phyloP scores from a whole-genome alignment of 2,329 filamentous ascomycete species.

The Dendrostoma leiphaemia region DNA sequence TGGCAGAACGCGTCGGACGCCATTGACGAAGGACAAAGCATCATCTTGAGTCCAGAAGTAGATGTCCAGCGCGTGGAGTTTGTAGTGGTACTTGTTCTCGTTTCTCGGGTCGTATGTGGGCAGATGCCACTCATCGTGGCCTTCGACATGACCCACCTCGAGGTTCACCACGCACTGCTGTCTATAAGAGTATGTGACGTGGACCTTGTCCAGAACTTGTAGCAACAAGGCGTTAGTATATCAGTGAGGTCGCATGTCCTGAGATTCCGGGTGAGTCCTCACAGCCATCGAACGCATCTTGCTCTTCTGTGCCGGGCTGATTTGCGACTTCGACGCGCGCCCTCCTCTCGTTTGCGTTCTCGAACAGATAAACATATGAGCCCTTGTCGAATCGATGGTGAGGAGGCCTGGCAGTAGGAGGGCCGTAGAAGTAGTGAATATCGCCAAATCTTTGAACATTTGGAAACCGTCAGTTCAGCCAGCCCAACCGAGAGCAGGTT shows the following conservation, averaged over 20 bases:
- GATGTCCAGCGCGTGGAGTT: conserved; percentile 70
- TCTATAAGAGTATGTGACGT: conserved; percentile 69
- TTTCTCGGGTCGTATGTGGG: conserved; percentile 70
- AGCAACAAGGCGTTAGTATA: too few species aligned
- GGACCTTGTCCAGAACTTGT: conserved; percentile 67
- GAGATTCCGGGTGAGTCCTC: conserved; percentile 43
- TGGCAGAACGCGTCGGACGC: conserved; percentile 63
- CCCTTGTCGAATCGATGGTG: conserved; percentile 80
- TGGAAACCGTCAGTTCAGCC: too few species aligned
- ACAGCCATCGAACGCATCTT: conserved; percentile 79
- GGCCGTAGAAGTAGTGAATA: conserved; percentile 74
- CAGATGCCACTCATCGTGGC: conserved; percentile 69
- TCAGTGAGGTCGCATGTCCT: too few species aligned
- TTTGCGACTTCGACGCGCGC: conserved; percentile 77
- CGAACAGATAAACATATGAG: conserved; percentile 78
- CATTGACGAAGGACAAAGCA: conserved; percentile 68
- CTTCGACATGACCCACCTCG: conserved; percentile 53
- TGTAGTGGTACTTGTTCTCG: conserved; percentile 77
- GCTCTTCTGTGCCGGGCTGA: conserved; percentile 68
- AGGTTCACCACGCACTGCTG: conserved; percentile 71
- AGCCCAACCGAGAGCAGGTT: too few species aligned
- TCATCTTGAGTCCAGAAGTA: conserved; percentile 79
- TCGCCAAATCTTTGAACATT: conserved; percentile 73
- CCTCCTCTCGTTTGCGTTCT: conserved; percentile 64
- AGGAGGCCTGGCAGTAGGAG: conserved; percentile 63